phyloP scores from a whole-genome alignment of 1,284 basidiomycete species.

The Leccinum cinnamomeum region DNA sequence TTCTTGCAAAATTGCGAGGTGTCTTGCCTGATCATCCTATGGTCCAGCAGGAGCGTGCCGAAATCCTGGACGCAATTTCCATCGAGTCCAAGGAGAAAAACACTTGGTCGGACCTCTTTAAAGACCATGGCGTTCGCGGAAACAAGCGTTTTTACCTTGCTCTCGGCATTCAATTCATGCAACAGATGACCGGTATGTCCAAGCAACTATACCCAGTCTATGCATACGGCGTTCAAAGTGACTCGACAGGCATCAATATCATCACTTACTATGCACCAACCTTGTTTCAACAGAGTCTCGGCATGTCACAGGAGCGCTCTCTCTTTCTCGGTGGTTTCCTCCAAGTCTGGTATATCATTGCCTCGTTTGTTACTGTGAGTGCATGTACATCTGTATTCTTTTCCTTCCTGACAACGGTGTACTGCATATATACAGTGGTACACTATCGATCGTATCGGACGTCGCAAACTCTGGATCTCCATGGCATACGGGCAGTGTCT shows the following conservation, averaged over 20 bases:
- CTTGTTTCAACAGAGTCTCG: slow-evolving; percentile 15
- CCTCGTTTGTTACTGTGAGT: slow-evolving; percentile 18
- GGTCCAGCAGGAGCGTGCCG: slow-evolving; percentile 13
- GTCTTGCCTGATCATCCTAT: slow-evolving; percentile 5
- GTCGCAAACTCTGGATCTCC: slow-evolving; percentile 20
- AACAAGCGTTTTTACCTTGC: slow-evolving; percentile 19
- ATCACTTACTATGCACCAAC: slow-evolving; percentile 20
- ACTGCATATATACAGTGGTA: slow-evolving; percentile 9
- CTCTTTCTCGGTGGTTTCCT: slow-evolving; percentile 20
- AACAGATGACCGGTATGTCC: slow-evolving; percentile 17
- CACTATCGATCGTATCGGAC: slow-evolving; percentile 18
- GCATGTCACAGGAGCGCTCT: slow-evolving; percentile 14
- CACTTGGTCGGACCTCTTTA: slow-evolving; percentile 17
- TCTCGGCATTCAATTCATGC: slow-evolving; percentile 21
- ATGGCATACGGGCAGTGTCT: slow-evolving; percentile 19
- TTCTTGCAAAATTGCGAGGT: slow-evolving; percentile 17
- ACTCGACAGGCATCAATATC: slow-evolving; percentile 16
- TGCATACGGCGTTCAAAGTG: background rate
- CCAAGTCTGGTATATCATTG: slow-evolving; percentile 17
- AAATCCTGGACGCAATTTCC: slow-evolving; percentile 14
- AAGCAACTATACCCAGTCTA: background rate
- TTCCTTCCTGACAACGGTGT: background rate
- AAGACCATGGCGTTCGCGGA: slow-evolving; percentile 12
- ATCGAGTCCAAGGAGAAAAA: slow-evolving; percentile 13
- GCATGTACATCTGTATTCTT: too few relatives aligned